These are phyloP conservation scores for Penicillium brevicompactum DNA, from an alignment of 2,329 filamentous ascomycete genomes.

Conservation along the genomic window DNA sequence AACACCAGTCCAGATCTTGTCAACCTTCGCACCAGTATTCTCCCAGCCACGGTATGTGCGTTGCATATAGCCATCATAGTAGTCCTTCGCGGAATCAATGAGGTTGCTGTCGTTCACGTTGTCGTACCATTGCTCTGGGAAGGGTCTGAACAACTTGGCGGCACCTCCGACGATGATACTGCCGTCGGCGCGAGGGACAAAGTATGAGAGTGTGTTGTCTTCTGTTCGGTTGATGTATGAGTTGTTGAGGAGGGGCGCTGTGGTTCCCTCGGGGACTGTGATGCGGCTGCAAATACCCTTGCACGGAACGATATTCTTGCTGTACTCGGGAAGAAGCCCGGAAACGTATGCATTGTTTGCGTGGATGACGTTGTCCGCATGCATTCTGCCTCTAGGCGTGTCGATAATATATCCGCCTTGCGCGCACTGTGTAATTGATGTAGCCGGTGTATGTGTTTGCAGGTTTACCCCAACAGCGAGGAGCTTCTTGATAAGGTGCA, in stretches of 20 bases:
- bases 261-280: slow-evolving; percentile 27
- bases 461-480: slow-evolving; percentile 52
- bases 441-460: slow-evolving; percentile 56
- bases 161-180: slow-evolving; percentile 66
- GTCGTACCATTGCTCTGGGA: slow-evolving; percentile 47
- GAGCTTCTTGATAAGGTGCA: slow-evolving; percentile 67
- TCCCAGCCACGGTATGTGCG: slow-evolving; percentile 41
- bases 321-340: slow-evolving; percentile 69
- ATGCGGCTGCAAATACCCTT: slow-evolving; percentile 58
- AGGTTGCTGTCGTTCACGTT: slow-evolving; percentile 52
- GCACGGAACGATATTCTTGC: slow-evolving; percentile 74
- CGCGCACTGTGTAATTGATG: slow-evolving; percentile 25
- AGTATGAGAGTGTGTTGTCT: slow-evolving; percentile 54
- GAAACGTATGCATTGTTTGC: slow-evolving; percentile 86
- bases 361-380: slow-evolving; percentile 67
- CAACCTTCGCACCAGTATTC: slow-evolving; percentile 33
- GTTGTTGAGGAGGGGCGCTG: slow-evolving; percentile 39
- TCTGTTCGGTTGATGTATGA: slow-evolving; percentile 60
- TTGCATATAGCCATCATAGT: slow-evolving; percentile 44
- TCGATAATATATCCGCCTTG: slow-evolving; percentile 62
- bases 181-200: slow-evolving; percentile 60
- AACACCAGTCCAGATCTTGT: slow-evolving; percentile 47
- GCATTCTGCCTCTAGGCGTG: slow-evolving; percentile 63
- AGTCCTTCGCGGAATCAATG: slow-evolving; percentile 48
- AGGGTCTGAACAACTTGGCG: slow-evolving; percentile 46